Percentiles rank a stretch among this genome's conserved stretches.
These are phyloP conservation scores for Termitomyces sp. DNA, from an alignment of 768 basidiomycete genomes.

Conservation along the genomic window DNA sequence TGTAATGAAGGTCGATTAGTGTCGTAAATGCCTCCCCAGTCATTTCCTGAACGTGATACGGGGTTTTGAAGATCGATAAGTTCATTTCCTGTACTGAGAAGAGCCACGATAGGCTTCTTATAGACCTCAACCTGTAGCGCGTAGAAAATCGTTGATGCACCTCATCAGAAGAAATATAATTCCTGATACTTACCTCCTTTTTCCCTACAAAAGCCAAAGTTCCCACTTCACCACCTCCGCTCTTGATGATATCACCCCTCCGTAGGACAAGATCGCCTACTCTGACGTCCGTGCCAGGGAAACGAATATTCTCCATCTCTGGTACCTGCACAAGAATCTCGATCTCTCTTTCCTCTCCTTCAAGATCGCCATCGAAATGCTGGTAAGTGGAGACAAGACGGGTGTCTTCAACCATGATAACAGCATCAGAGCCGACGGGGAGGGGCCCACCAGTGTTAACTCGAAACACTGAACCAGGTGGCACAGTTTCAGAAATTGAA, in stretches of 20 bases:
- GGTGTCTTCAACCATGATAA: constrained; percentile 95
- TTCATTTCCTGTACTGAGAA: constrained; percentile 87
- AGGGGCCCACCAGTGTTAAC: constrained; percentile 86
- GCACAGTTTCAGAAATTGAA: constrained; percentile 38
- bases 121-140: constrained; percentile 55
- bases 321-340: constrained; percentile 59
- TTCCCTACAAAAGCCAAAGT: constrained; percentile 76
- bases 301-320: constrained; percentile 65
- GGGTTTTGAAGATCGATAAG: constrained; percentile 55
- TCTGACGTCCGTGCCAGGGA: constrained; percentile 68
- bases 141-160: not conserved
- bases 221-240: constrained; percentile 78
- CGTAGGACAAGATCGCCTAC: constrained; percentile 63
- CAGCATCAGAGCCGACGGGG: constrained; percentile 66
- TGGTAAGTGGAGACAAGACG: constrained; percentile 52
- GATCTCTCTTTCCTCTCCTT: constrained; percentile 67
- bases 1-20: constrained; percentile 80
- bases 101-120: constrained; percentile 68
- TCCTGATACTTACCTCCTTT: constrained; percentile 43
- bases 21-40: constrained; percentile 76
- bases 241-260: constrained; percentile 53
- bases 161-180: not conserved
- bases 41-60: constrained; percentile 21
- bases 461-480: constrained; percentile 53
- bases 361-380: constrained; percentile 25